These are phyloP conservation scores for Hypoxylon subgilvum DNA, from an alignment of 495 filamentous ascomycete species.

Conservation along the genomic window DNA sequence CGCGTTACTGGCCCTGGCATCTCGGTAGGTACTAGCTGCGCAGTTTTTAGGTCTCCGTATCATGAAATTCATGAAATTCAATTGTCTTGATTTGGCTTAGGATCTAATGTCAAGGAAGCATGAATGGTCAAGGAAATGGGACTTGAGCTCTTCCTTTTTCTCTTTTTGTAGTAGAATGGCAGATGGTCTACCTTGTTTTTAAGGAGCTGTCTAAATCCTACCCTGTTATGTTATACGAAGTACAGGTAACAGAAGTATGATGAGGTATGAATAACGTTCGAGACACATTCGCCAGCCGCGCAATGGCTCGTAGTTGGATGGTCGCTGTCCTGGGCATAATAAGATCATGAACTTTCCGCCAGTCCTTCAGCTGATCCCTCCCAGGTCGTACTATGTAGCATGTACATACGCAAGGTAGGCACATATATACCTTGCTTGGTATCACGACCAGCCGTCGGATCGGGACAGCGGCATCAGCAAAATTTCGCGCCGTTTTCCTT, in stretches of 20 bases:
- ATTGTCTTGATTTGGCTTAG: too few relatives aligned
- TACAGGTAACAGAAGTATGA: not conserved
- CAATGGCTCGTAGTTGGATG: constrained; percentile 15
- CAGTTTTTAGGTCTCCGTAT: too few relatives aligned
- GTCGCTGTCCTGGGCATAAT: constrained; percentile 18
- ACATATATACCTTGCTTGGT: constrained; percentile 11
- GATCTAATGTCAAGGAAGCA: too few relatives aligned
- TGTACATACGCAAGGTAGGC: constrained; percentile 15
- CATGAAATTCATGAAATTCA: not conserved
- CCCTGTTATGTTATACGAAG: not conserved
- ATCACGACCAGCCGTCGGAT: not conserved
- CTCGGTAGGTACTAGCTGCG: not conserved
- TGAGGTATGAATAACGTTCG: not conserved
- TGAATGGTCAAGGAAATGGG: too few relatives aligned
- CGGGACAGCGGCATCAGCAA: not conserved
- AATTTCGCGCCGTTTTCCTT: too few relatives aligned
- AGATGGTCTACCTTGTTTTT: not conserved
- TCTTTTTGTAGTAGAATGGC: too few relatives aligned
- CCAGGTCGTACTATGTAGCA: constrained; percentile 16
- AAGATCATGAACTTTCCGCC: constrained; percentile 20
- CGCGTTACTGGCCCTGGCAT: not conserved
- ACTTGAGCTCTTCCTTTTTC: too few relatives aligned
- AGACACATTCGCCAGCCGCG: not conserved
- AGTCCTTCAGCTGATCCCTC: constrained; percentile 26
- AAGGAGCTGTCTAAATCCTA: not conserved